Base-by-base conservation (phyloP, 202 grass and related monocot genomes). In the Saccharum hybrid region DNA sequence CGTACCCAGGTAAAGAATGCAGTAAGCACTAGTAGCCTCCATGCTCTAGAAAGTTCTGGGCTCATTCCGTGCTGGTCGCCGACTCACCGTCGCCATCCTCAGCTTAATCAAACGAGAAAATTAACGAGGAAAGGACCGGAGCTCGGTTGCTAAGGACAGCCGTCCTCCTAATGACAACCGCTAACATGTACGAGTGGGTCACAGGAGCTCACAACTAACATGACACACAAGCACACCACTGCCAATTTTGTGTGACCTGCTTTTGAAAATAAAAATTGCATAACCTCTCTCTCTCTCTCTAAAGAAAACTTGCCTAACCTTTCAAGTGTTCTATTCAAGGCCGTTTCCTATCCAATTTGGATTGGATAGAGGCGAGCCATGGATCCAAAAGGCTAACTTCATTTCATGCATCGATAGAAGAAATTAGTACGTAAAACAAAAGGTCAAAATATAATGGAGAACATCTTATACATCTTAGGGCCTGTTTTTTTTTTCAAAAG, bases 21-120 rank as follows among this genome's bases (percentile, higher is more conserved):
- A 14, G 2, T 51, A 28, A 28, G 28, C 28, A 16, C 48, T 0
- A 52, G 3, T 2, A 52, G 3, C 31, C 4, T 68, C 30, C 18
- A 39, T 33, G 2, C 23, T 61, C 63, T 76, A 84, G 73, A 84
- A 84, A 39, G 31, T 77, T 77, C 73, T 77, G 15, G 37, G 36
- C 19, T 26, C 18, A 18, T 33, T 30, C 63, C 48, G 12, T 63
- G 28, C 54, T 1, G 2, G 19, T 49, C 8, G 46, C 46, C 36
- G 10, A 60, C 72, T 73, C 21, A 23, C 46, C 23, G 16, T 68
- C 72, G 11, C 37, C 80, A 36, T 54, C 45, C 1, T 19, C 45
- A 67, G 46, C 33, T 80, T 70, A 81, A 69, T 19, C 4, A 57
- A 69, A 69, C 11, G 48, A 42, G 14, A 10, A 18, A 41, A 23